Conservation (phyloP, 331 rosid species). For the Quercus phellos region DNA sequence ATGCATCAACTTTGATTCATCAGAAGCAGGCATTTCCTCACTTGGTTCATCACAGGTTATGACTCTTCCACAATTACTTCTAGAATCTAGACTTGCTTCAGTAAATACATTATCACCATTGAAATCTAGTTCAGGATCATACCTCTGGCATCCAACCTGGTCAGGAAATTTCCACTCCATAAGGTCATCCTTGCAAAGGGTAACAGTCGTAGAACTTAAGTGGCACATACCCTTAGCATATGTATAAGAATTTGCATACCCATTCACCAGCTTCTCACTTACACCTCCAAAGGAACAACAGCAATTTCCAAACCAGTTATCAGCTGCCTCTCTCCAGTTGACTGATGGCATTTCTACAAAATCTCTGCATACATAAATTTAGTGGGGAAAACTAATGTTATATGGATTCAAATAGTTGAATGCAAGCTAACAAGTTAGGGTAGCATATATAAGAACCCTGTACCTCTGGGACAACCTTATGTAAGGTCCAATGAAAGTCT, state of each 20-base stretch:
- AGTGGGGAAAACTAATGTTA: constrained; percentile 1
- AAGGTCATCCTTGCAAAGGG: constrained; percentile 76
- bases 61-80: constrained; percentile 21
- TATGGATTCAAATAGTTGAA: background rate
- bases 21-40: constrained; percentile 11
- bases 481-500: background rate
- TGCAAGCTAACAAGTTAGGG: background rate
- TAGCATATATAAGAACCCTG: background rate
- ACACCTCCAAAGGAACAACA: constrained; percentile 90
- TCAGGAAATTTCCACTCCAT: constrained; percentile 40
- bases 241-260: constrained; percentile 52
- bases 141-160: constrained; percentile 19
- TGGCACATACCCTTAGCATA: constrained; percentile 63
- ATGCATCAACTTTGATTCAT: constrained; percentile 23
- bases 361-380: constrained; percentile 34
- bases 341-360: constrained; percentile 94
- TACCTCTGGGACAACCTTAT: background rate
- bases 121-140: constrained; percentile 18
- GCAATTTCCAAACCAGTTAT: constrained; percentile 91
- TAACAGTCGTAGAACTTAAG: constrained; percentile 53
- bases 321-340: constrained; percentile 94
- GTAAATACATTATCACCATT: constrained; percentile 7
- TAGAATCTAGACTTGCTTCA: constrained; percentile 22
- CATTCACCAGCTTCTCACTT: constrained; percentile 82
- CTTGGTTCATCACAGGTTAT: constrained; percentile 16